Evolutionary conservation across 495 filamentous ascomycete species (phyloP).

Genomic region (Penicillium crystallinum): DNA sequence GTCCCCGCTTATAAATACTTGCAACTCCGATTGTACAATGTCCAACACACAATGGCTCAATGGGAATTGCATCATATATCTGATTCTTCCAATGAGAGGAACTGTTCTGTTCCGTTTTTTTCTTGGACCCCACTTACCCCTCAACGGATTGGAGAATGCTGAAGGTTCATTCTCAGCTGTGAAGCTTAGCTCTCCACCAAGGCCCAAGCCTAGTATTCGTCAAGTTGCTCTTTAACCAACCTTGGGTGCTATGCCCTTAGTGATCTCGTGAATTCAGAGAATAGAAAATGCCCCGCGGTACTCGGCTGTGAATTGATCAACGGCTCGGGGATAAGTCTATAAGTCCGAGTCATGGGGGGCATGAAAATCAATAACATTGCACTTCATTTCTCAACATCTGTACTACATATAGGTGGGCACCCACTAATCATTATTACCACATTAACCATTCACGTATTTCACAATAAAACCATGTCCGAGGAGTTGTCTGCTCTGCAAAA

Average conservation of each 20-base stretch:
- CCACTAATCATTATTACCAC: background rate
- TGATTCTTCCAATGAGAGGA: background rate
- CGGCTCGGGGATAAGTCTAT: background rate
- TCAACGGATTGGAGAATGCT: background rate
- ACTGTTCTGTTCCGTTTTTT: background rate
- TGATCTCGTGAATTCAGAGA: too few relatives aligned
- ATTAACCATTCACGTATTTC: background rate
- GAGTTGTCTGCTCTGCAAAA: background rate
- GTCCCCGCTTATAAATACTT: too few relatives aligned
- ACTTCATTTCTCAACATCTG: background rate
- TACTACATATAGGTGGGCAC: background rate
- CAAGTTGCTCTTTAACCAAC: too few relatives aligned
- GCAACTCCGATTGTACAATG: background rate
- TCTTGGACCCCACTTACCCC: conserved; percentile 3
- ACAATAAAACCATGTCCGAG: background rate
- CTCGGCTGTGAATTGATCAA: background rate
- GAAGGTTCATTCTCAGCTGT: background rate
- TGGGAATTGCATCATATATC: background rate
- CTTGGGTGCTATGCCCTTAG: too few relatives aligned
- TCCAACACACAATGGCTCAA: background rate
- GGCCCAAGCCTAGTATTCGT: too few relatives aligned
- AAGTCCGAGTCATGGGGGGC: too few relatives aligned
- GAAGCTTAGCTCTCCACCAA: too few relatives aligned
- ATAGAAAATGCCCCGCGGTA: background rate
- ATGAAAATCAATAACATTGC: too few relatives aligned